Base-by-base conservation (phyloP, 208 protist genomes). In the Strigomonas culicis region DNA sequence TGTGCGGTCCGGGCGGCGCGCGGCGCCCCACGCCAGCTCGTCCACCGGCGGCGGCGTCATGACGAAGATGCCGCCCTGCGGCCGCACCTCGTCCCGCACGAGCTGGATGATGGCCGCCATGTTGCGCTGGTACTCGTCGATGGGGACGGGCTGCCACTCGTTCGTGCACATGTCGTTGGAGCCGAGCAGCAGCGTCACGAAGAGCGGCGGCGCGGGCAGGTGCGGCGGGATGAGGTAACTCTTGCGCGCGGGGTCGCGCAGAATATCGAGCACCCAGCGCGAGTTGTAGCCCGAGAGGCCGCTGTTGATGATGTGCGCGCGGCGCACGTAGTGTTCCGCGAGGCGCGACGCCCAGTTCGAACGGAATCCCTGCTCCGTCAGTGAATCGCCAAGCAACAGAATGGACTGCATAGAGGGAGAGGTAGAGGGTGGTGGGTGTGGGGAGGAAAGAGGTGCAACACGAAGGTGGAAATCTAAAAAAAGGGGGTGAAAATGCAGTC, bases 241-340 rank as follows among this genome's bases (percentile, higher is more conserved):
- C 11, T 66, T 72, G 15, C 46, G 34, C 47, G 19, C 61, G 19
- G 69, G 69, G 25, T 79, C 67, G 15, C 32, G 56, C 49, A 80
- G 50, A 25, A 80, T 53, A 25, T 77, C 68, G 47, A 76, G 60
- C 31, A 85, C 13, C 77, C 75, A 86, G 11, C 68, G 74, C 1
- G 78, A 75, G 72, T 86, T 88, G 72, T 88, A 91, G 1, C 80
- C 80, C 52, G 80, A 84, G 21, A 91, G 57, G 24, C 84, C 84
- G 41, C 75, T 69, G 62, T 86, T 86, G 27, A 91, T 28, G 4
- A 87, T 78, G 59, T 53, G 34, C 1, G 84, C 84, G 21, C 75
- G 68, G 39, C 80, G 77, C 22, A 79, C 49, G 50, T 80, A 79
- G 25, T 43, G 41, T 34, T 87, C 55, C 50, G 68, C 72, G n/a